Base-by-base conservation (phyloP, 106 monocot species). In the Chionographis japonica region DNA sequence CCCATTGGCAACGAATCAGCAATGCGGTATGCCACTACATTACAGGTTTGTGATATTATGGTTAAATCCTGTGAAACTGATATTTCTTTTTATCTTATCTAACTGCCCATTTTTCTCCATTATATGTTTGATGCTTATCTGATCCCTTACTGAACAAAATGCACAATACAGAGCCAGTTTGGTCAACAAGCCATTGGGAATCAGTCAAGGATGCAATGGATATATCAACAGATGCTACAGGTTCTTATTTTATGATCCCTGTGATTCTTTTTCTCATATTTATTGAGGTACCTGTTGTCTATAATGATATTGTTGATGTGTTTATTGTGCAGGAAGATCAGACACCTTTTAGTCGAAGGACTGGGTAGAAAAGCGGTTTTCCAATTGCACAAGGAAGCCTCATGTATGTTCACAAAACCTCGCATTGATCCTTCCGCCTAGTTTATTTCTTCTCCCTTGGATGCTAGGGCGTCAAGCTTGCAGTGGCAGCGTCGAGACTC, bases 171-270 rank as follows among this genome's bases (percentile, higher is more conserved):
- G 69, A 60, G 72, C 36, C 75, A 72, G 55, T 84, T 76, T 67
- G 69, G 69, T 14, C 76, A 76, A 68, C 65, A 79, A 63, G 41
- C 64, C 38, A 52, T 75, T 68, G 84, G 73, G 67, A 73, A 71
- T 63, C 79, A 79, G 27, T 50, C 75, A 8, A 69, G 73, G 39
- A 69, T 80, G 50, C 84, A 84, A 52, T 84, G 84, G 84, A 68
- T 73, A 51, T 84, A 73, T 27, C 84, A 72, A 37, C 68, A 76
- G 18, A 76, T 84, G 68, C 61, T 77, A 41, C 80, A 80, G 84
- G 79, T 84, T 18, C n/a, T 46, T 56, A n/a, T 58, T 37, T 40
- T 60, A 52, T 5, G 16, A 16, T 14, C 17, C 17, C 11, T 39
- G 11, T 59, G 60, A 8, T 54, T 46, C 59, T n/a, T 41, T 61